phyloP scores from a whole-genome alignment of 2,329 filamentous ascomycete genomes.

The Alternaria burnsii region DNA sequence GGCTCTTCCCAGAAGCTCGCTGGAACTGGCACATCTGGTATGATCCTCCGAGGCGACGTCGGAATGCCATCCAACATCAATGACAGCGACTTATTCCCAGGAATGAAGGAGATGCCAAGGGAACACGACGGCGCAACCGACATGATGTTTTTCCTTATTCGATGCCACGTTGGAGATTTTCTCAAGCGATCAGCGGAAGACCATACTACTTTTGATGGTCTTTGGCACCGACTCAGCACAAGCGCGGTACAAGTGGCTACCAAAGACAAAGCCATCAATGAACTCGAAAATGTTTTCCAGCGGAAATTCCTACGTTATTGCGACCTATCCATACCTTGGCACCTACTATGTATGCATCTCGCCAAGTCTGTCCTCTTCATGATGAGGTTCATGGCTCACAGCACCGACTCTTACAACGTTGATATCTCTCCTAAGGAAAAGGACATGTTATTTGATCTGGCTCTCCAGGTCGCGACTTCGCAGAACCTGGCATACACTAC shows the following conservation, averaged over 20 bases:
- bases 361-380: conserved; percentile 54
- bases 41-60: conserved; percentile 59
- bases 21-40: conserved; percentile 56
- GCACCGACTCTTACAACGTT: conserved; percentile 51
- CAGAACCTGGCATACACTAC: conserved; percentile 53
- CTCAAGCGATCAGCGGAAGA: conserved; percentile 33
- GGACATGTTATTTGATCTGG: conserved; percentile 52
- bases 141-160: conserved; percentile 59
- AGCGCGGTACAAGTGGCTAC: conserved; percentile 24
- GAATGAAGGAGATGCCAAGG: conserved; percentile 55
- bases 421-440: conserved; percentile 47
- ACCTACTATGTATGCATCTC: conserved; percentile 57
- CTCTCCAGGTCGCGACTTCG: conserved; percentile 53
- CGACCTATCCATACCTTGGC: conserved; percentile 50
- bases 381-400: conserved; percentile 56
- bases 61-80: conserved; percentile 62
- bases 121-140: conserved; percentile 57
- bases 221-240: conserved; percentile 34
- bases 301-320: conserved; percentile 52
- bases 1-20: conserved; percentile 64
- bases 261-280: conserved; percentile 48
- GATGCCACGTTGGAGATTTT: conserved; percentile 54
- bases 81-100: conserved; percentile 57
- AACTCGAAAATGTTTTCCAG: conserved; percentile 54
- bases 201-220: conserved; percentile 29